A percentile compares a stretch with the other conserved stretches of the same genome.
Evolutionary conservation across 768 basidiomycete genomes (phyloP).

Genomic region (Suillus subalutaceus): DNA sequence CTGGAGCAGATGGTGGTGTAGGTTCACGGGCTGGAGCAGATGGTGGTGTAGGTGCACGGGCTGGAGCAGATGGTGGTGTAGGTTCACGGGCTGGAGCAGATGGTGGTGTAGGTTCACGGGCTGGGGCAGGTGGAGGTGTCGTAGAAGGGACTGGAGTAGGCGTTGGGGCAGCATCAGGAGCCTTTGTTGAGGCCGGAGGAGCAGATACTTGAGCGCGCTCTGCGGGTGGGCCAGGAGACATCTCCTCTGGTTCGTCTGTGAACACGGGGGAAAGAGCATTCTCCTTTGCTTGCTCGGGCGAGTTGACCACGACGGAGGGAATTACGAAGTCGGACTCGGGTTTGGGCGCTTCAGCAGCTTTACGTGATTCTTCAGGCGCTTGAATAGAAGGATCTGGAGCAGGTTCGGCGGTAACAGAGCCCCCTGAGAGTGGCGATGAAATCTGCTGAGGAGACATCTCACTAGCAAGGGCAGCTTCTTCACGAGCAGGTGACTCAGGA

Average conservation of each 20-base stretch:
- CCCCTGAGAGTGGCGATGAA: conserved; percentile 47
- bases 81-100: neutral
- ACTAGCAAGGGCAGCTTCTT: conserved; percentile 46
- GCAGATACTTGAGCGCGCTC: neutral
- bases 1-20: conserved; percentile 7
- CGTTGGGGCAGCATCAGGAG: conserved; percentile 12
- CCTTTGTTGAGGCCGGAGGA: conserved; percentile 8
- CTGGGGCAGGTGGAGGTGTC: conserved; percentile 18
- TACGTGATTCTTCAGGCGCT: conserved; percentile 13
- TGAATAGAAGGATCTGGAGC: conserved; percentile 16
- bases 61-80: conserved; percentile 8
- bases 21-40: neutral
- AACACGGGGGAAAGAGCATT: conserved; percentile 47
- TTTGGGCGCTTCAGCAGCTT: neutral
- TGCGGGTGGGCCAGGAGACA: conserved; percentile 12
- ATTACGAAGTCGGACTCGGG: conserved; percentile 19
- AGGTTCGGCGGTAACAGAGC: conserved; percentile 24
- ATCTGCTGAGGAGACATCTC: conserved; percentile 33
- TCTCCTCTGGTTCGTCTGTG: conserved; percentile 51
- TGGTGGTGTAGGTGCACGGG: neutral
- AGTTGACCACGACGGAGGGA: conserved; percentile 16
- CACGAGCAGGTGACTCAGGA: conserved; percentile 67
- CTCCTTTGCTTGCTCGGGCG: conserved; percentile 30
- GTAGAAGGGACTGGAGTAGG: conserved; percentile 12
- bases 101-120: neutral